Evolutionary conservation across 2,329 filamentous ascomycete species (phyloP), one percentile per base, ranked within the genome.

Genomic region (Rutstroemia sp.): DNA sequence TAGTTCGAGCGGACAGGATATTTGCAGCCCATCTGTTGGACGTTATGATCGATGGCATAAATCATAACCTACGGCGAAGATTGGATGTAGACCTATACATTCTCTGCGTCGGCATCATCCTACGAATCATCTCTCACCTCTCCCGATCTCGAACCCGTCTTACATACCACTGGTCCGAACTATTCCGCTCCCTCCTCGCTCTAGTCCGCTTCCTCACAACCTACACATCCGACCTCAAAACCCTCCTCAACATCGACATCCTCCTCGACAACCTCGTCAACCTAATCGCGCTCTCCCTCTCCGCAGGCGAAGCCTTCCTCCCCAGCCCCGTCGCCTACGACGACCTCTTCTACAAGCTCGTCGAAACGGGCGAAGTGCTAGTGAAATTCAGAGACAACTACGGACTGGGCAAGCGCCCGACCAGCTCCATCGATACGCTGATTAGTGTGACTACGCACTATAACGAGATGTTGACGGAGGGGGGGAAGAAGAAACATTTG

Each of bases 341-440:
- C 66, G 94, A 99, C 67, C 78, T 99, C 0, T 97, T 99, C 74
- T 99, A 99, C 81, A 99, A 99, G 73, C 81, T 97, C 2, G 91
- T 97, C 25, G 94, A 99, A 72, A 88, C 87, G 2, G 90, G 92
- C 10, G 89, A 95, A 49, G 80, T 89, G 12, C 79, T 97, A 21
- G 75, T 79, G 34, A 90, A 89, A 67, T 96, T 97, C 73, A 83
- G 89, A 42, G 83, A 91, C 60, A 86, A 82, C 9, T 97, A 94
- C 70, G 73, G 75, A 4, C 72, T 87, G 16, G 75, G 73, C 2
- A 80, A 78, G 58, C 72, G 82, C 47, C 72, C 77, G 21, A 82
- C 79, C 47, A 88, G 80, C 72, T 89, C 89, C 3, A 94, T 96
- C 66, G 86, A 89, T 49, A 95, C 89, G 0, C 78, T 96, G 30